Base-by-base conservation (phyloP, 1,139 yeast species). In the Protomyces macrosporus region DNA sequence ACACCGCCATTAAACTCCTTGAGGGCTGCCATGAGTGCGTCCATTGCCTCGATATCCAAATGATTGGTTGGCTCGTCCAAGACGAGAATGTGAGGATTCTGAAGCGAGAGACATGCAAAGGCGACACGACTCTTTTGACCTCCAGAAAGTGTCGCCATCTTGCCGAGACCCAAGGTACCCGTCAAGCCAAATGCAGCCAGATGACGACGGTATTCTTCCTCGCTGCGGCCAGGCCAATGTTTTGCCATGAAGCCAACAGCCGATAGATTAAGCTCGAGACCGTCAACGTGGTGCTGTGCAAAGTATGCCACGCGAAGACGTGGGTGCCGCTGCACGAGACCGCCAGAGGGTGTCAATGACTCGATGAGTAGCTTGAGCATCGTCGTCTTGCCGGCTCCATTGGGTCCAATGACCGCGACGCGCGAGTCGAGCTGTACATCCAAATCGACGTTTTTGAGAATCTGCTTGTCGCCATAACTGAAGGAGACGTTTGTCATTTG, bases 51-150 rank as follows among this genome's bases (percentile, higher is more conserved):
- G 76, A 95, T 84, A 86, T 93, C 99, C 83, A 93, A 84, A 77
- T 93, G 99, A 78, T 93, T 93, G 7, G 98, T 90, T 76, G 99
- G 99, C 81, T 95, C 99, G 80, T 93, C 99, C 70, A 93, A 79
- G 72, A 93, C 98, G 71, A 93, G 80, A 55, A 93, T 85, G 74
- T 93, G 98, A n/a, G 98, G 98, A 69, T 87, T 87, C 69, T 83
- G 83, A 72, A 93, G 80, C 77, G 98, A 90, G 69, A 93, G 81
- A 30, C 97, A 93, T 10, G 98, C 98, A 78, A 93, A 93, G 0
- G 98, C 98, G 53, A 93, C 98, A 78, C 98, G 85, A 45, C 98
- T 90, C 75, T 93, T 95, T 74, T 93, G 98, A 79, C 98, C 98
- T 75, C 98, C 98, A 9, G 98, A 93, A 65, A 93, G 79, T 63